These are phyloP conservation scores for Puccinellia tenuiflora DNA, from an alignment of 176 grass and related monocot genomes.

Conservation along the genomic window DNA sequence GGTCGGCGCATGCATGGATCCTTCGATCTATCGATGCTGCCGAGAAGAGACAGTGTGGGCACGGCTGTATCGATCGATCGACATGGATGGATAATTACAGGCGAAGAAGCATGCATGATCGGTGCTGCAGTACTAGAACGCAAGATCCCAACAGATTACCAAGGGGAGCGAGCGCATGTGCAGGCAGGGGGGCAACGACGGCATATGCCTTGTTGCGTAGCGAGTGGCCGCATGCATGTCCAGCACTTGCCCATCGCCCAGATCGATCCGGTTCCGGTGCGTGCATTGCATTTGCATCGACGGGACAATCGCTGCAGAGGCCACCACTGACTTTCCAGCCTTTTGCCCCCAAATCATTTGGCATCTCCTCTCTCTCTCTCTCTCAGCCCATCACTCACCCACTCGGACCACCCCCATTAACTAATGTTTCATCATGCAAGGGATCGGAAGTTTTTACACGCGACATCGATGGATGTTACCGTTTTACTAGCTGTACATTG, in stretches of 20 bases:
- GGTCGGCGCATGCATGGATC: neutral
- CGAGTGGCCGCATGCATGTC: slow-evolving; percentile 4
- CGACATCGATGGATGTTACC: neutral
- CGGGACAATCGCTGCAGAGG: slow-evolving; percentile 16
- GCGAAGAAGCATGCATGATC: no score
- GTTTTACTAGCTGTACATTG: neutral
- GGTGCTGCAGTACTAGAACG: neutral
- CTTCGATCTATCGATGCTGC: neutral
- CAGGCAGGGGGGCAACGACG: neutral
- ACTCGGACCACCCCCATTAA: slow-evolving; percentile 18
- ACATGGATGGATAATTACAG: slow-evolving; percentile 18
- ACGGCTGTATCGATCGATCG: neutral
- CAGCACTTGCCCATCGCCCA: neutral
- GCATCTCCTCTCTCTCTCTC: slow-evolving; percentile 2
- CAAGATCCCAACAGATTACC: slow-evolving; percentile 3
- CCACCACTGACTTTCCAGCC: slow-evolving; percentile 15
- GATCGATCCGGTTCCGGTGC: neutral
- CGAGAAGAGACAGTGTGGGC: neutral
- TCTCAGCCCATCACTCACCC: neutral
- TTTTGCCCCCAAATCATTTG: slow-evolving; percentile 41
- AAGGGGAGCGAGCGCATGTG: neutral
- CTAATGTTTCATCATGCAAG: slow-evolving; percentile 19
- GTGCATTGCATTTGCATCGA: neutral
- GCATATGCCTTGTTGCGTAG: slow-evolving; percentile 22
- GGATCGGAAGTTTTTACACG: neutral